A percentile compares a stretch with the other conserved stretches of the same genome.
Conservation (phyloP, 768 basidiomycete genomes). For the Tricholoma flavovirens region DNA sequence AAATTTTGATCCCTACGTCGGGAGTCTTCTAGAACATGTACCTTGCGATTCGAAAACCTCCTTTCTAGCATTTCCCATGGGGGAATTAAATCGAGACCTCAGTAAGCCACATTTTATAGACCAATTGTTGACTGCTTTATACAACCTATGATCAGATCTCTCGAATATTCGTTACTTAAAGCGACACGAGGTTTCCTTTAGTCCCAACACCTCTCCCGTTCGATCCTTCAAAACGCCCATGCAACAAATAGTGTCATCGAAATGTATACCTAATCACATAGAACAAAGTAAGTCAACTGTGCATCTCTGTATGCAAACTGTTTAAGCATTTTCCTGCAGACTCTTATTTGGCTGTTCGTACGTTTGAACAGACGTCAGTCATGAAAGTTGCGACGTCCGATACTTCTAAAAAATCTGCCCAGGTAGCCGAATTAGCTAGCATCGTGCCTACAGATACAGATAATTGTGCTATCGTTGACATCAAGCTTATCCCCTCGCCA, state of each 20-base stretch:
- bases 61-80: slow-evolving; percentile 57
- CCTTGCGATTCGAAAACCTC: slow-evolving; percentile 18
- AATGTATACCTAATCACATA: not conserved
- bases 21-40: slow-evolving; percentile 46
- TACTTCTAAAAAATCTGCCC: slow-evolving; percentile 9
- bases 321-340: slow-evolving; percentile 13
- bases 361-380: slow-evolving; percentile 38
- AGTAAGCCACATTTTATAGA: slow-evolving; percentile 38
- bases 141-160: slow-evolving; percentile 7
- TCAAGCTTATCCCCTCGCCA: slow-evolving; percentile 31
- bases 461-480: slow-evolving; percentile 40
- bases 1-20: slow-evolving; percentile 51
- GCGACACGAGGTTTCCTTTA: slow-evolving; percentile 24
- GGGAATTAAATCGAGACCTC: slow-evolving; percentile 50
- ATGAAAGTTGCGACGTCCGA: slow-evolving; percentile 23
- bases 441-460: slow-evolving; percentile 37
- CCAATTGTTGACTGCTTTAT: not conserved
- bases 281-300: slow-evolving; percentile 4
- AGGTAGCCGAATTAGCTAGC: slow-evolving; percentile 28
- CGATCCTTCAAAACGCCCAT: slow-evolving; percentile 63
- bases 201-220: slow-evolving; percentile 35
- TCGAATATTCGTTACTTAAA: slow-evolving; percentile 25
- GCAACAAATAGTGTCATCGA: slow-evolving; percentile 47
- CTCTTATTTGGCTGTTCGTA: slow-evolving; percentile 38
- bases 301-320: not conserved